A percentile compares a stretch with the other conserved stretches of the same genome.
Conservation (phyloP, 768 basidiomycete species). For the Trametes punicea region DNA sequence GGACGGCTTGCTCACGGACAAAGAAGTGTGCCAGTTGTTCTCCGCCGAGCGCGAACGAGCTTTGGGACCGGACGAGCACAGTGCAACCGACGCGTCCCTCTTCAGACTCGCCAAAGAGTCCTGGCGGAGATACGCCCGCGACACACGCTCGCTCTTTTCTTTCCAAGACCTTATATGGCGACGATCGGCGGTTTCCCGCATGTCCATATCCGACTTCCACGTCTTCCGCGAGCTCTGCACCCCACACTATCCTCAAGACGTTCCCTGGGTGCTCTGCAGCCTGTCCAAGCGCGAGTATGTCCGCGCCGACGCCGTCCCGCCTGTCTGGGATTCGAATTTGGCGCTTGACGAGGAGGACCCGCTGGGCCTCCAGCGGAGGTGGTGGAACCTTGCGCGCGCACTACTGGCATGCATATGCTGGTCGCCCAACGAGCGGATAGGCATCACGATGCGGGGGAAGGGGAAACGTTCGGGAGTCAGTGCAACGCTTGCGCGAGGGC, state of each 20-base stretch:
- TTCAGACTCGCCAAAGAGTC: neutral
- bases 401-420: constrained; percentile 6
- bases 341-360: neutral
- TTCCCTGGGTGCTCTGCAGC: constrained; percentile 14
- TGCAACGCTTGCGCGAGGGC: neutral
- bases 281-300: constrained; percentile 12
- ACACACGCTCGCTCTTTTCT: neutral
- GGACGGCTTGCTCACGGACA: neutral
- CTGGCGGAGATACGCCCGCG: neutral
- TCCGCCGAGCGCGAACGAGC: too few species aligned
- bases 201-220: constrained; percentile 1
- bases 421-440: neutral
- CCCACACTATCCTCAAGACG: neutral
- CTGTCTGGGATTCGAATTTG: too few species aligned
- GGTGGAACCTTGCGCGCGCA: neutral
- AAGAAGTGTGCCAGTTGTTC: neutral
- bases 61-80: neutral
- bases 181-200: constrained; percentile 6
- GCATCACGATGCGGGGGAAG: neutral
- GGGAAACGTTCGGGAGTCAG: neutral
- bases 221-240: neutral
- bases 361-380: too few species aligned
- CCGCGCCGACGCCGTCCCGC: neutral
- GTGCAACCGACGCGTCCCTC: neutral
- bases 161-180: neutral